Evolutionary conservation across 768 basidiomycete genomes (phyloP).

Genomic region (Boletus sp.): DNA sequence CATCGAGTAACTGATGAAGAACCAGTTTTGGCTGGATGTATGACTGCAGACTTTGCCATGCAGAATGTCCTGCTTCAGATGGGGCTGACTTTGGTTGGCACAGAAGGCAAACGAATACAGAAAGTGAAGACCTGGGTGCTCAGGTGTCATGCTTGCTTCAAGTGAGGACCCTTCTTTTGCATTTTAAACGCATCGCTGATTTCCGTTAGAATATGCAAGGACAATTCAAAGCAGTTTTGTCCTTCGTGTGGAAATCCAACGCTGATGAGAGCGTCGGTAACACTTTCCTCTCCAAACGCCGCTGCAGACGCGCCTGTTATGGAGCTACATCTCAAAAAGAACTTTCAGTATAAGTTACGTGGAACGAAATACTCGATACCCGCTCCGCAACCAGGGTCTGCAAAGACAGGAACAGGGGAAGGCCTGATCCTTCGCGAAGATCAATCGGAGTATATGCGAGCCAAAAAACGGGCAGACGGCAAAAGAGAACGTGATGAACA

Average conservation of each 20-base stretch:
- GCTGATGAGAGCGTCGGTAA: conserved; percentile 87
- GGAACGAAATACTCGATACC: conserved; percentile 95
- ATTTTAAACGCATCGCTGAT: background rate
- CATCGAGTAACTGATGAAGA: conserved; percentile 40
- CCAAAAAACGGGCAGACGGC: conserved; percentile 73
- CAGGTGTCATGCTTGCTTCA: conserved; percentile 98
- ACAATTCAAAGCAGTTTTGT: conserved; percentile 92
- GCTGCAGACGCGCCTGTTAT: conserved; percentile 61
- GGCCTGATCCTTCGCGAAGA: conserved; percentile 92
- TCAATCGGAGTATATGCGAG: conserved; percentile 82
- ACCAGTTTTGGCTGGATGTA: conserved; percentile 72
- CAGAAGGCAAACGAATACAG: conserved; percentile 87
- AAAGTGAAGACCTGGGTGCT: conserved; percentile 95
- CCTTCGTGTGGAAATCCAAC: conserved; percentile 96
- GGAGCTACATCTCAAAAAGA: conserved; percentile 91
- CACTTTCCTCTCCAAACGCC: conserved; percentile 66
- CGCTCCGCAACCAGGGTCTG: conserved; percentile 81
- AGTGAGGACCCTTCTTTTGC: conserved; percentile 56
- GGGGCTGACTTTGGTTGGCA: conserved; percentile 84
- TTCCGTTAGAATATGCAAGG: conserved; percentile 82
- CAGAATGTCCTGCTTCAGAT: conserved; percentile 97
- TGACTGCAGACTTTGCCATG: conserved; percentile 99
- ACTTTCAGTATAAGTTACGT: conserved; percentile 91
- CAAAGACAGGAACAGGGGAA: conserved; percentile 79
- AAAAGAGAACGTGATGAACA: conserved; percentile 74